Evolutionary conservation across 768 basidiomycete genomes (phyloP), one percentile per base, ranked within the genome.

Genomic region (Tylopilus balloui): DNA sequence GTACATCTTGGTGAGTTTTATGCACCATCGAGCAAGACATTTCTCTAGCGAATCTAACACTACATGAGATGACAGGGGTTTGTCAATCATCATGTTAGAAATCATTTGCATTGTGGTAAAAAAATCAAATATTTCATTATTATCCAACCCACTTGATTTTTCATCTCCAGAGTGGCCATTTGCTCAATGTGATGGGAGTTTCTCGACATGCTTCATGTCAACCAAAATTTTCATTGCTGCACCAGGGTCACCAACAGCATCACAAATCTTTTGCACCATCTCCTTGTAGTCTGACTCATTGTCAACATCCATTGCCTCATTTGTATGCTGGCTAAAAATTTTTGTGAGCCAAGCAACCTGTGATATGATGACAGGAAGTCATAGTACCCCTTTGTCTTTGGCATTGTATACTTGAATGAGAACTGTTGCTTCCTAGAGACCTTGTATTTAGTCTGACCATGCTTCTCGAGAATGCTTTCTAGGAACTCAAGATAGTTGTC

Each of bases 231-330:
- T 58, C 2, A 24, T 49, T 3, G 19, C 12, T 6, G 15, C 8
- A 9, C 17, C 3, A 1, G 2, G 3, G 11, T 24, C 13, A 12
- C 14, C 19, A 24, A 31, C 47, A 9, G 2, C 13, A 12, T 42
- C 32, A 4, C 6, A 15, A 15, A 54, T 47, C n/a, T 59, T 57
- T 19, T 36, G 40, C 2, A 54, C 43, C 55, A 59, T 59, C 12
- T 54, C 48, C 24, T 45, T 41, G 27, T 57, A 59, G 25, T 59
- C 47, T 2, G 6, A 17, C 6, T 38, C 17, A 14, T 56, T 45
- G 20, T 56, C 20, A 14, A 56, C 17, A 19, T 56, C 45, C 37
- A 56, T 56, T 6, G 34, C 45, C 23, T 56, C 29, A 19, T 12
- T 17, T 2, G 9, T 3, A 6, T 11, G 1, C 21, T 49, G 41